Conservation (phyloP, 2,329 filamentous ascomycete species). For the Teratosphaeria pseudoeucalypti region DNA sequence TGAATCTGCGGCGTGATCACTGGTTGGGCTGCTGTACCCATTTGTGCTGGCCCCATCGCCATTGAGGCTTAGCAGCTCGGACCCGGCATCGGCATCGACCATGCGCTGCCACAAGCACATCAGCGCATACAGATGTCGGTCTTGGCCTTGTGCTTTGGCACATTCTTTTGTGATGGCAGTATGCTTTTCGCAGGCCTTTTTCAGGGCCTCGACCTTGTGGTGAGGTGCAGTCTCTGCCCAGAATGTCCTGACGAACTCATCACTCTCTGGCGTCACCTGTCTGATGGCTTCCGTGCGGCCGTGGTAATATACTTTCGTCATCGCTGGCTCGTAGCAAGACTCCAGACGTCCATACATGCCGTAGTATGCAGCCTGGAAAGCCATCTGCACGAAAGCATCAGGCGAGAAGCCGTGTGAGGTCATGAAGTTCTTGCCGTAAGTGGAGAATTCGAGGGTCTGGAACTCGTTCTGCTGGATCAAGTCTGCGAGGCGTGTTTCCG, state of each 20-base stretch:
- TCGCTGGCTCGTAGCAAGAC: constrained; percentile 93
- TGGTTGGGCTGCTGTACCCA: constrained; percentile 43
- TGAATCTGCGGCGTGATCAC: constrained; percentile 30
- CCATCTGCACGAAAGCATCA: constrained; percentile 97
- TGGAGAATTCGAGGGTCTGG: constrained; percentile 74
- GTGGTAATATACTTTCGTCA: constrained; percentile 92
- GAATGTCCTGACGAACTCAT: constrained; percentile 86
- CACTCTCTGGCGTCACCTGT: constrained; percentile 68
- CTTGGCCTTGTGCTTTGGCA: constrained; percentile 80
- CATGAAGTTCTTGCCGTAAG: constrained; percentile 96
- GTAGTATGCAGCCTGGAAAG: constrained; percentile 96
- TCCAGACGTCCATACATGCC: constrained; percentile 89
- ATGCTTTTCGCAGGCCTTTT: constrained; percentile 74
- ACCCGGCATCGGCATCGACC: constrained; percentile 58
- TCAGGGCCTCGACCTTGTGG: constrained; percentile 75
- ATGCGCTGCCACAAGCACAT: constrained; percentile 91
- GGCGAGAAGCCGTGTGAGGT: constrained; percentile 94
- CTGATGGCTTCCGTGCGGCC: constrained; percentile 91
- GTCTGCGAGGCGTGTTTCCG: constrained; percentile 86
- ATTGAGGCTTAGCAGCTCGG: constrained; percentile 32
- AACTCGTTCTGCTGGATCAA: constrained; percentile 96
- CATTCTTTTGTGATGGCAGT: constrained; percentile 71
- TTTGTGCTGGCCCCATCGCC: constrained; percentile 46
- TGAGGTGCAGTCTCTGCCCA: constrained; percentile 82
- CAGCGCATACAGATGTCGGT: constrained; percentile 85